Evolutionary conservation across 2,329 filamentous ascomycete species (phyloP), one percentile per base, ranked within the genome.

Genomic region (Colletotrichum sp.): DNA sequence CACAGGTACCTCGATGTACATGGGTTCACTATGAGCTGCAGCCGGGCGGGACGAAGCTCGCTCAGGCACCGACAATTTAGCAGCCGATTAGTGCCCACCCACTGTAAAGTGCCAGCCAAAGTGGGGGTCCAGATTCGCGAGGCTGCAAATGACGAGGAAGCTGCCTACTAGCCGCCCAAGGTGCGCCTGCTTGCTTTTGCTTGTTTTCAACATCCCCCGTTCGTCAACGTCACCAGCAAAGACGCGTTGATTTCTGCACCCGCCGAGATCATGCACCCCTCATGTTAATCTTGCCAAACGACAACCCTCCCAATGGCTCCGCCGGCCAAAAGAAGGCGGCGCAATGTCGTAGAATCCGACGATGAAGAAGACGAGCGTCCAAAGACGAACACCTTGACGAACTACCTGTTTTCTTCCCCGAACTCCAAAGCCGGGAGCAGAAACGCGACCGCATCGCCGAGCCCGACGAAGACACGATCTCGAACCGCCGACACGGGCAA

Each of bases 301-400:
- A 30, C 30, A 34, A 67, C 39, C 27, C 3, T 22, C 44, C 79
- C 84, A 79, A 92, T 92, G 90, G 89, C 89, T 80, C 90, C 90
- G 84, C 88, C 89, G 78, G 85, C 89, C 82, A 91, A 91, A 85
- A 89, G 91, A 83, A 89, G 89, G 79, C 90, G 88, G 87, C 89
- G 89, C 79, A 92, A 90, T 82, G 84, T 90, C 80, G 83, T 91
- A 77, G 86, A 88, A 68, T 87, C 87, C 61, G 89, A 89, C 69
- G 87, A 90, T 78, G 88, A 90, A 78, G 84, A 86, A 36, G 87
- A 89, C 70, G 59, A 79, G n/a, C 82, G 78, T 69, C 80, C 80
- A 13, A 80, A 83, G 61, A 79, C 85, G 70, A 87, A 91, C 78
- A 90, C 88, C 27, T 82, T 92, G 30, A 85, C 85, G 73, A 90